phyloP scores from a whole-genome alignment of 345 rosid genomes.

The Anacardium occidentale region DNA sequence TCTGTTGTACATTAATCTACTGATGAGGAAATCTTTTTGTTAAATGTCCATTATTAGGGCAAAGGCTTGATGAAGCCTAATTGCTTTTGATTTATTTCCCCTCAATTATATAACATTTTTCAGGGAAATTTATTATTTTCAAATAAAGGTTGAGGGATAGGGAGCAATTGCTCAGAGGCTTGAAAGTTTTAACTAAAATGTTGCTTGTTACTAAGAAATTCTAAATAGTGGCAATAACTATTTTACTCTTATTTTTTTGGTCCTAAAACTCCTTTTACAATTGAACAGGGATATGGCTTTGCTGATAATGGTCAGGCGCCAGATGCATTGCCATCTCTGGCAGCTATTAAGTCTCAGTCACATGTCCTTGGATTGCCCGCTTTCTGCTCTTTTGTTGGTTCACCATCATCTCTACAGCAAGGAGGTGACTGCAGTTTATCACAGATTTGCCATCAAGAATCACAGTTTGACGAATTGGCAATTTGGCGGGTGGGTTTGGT shows the following conservation, averaged over 20 bases:
- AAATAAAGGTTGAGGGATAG: too few species aligned
- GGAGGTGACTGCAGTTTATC: conserved; percentile 1
- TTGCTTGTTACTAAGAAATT: too few species aligned
- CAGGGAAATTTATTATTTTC: too few species aligned
- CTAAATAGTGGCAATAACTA: not conserved
- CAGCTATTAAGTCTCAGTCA: not conserved
- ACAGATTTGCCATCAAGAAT: conserved; percentile 1
- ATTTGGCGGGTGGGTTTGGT: conserved; percentile 10
- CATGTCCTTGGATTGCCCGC: not conserved
- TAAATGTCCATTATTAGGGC: not conserved
- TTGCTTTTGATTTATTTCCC: too few species aligned
- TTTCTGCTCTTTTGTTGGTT: conserved; percentile 2
- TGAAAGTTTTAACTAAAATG: too few species aligned
- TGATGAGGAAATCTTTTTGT: not conserved
- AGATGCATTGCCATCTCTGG: not conserved
- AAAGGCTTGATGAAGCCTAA: not conserved
- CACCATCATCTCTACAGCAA: conserved; percentile 6
- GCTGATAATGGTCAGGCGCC: conserved; percentile 4
- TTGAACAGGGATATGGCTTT: conserved; percentile 5
- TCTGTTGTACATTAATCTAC: not conserved
- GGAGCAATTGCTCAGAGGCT: too few species aligned
- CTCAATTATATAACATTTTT: too few species aligned
- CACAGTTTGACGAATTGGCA: conserved; percentile 6
- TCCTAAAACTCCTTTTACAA: not conserved
- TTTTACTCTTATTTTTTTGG: not conserved